phyloP scores from a whole-genome alignment of 805 yeast species.

The Saccharomycopsis lassenensis region DNA sequence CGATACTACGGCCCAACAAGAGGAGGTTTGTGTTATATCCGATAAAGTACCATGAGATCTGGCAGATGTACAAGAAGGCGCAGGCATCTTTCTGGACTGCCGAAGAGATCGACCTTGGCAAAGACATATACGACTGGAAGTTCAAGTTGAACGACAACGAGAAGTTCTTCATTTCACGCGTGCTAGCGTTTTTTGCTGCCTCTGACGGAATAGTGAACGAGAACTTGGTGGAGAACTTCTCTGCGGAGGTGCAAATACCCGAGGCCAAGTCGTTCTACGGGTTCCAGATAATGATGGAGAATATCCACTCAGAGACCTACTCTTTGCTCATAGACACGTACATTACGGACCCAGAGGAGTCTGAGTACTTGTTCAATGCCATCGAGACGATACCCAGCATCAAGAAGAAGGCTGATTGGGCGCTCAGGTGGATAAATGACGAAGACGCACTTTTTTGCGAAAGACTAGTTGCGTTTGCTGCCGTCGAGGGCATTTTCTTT shows the following conservation, averaged over 20 bases:
- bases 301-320: conserved; percentile 95
- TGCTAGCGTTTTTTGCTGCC: conserved; percentile 95
- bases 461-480: conserved; percentile 95
- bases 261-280: conserved; percentile 99
- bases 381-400: conserved; percentile 94
- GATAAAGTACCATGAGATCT: conserved; percentile 89
- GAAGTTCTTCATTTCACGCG: conserved; percentile 82
- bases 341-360: conserved; percentile 89
- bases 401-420: conserved; percentile 98
- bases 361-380: conserved; percentile 84
- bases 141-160: conserved; percentile 79
- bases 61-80: conserved; percentile 98
- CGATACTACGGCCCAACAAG: conserved; percentile 71
- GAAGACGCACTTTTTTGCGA: conserved; percentile 83
- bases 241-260: conserved; percentile 92
- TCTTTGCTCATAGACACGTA: conserved; percentile 89
- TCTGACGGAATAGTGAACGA: conserved; percentile 98
- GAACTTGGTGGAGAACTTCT: conserved; percentile 92
- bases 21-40: conserved; percentile 91
- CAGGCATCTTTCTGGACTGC: conserved; percentile 99
- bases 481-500: conserved; percentile 97
- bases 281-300: conserved; percentile 99
- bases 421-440: conserved; percentile 91
- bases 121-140: conserved; percentile 90
- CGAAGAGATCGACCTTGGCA: conserved; percentile 92